Evolutionary conservation across 1,139 yeast species (phyloP).

Genomic region (Scheffersomyces titani): DNA sequence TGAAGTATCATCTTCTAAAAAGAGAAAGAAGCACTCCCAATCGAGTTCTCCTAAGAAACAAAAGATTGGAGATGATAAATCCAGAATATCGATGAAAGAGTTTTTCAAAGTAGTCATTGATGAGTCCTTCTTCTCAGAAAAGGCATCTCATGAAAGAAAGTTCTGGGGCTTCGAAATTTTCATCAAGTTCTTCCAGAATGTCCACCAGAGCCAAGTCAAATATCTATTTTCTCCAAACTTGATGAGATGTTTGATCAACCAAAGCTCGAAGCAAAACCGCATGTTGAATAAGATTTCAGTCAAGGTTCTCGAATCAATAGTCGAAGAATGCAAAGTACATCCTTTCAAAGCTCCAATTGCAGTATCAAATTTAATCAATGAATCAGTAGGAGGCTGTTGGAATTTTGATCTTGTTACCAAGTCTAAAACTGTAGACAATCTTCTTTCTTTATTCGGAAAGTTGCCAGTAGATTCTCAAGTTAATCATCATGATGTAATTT

Average conservation of each 20-base stretch:
- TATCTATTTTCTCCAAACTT: slow-evolving; percentile 68
- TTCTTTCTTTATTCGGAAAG: slow-evolving; percentile 38
- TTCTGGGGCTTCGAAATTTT: slow-evolving; percentile 84
- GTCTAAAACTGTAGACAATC: slow-evolving; percentile 62
- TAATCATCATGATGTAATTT: slow-evolving; percentile 10
- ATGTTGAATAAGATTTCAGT: slow-evolving; percentile 68
- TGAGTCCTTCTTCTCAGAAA: slow-evolving; percentile 72
- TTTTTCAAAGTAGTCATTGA: slow-evolving; percentile 85
- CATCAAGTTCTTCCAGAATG: slow-evolving; percentile 41
- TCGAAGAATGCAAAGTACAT: slow-evolving; percentile 39
- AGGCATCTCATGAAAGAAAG: slow-evolving; percentile 84
- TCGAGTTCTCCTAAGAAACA: slow-evolving; percentile 29
- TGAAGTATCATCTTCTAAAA: slow-evolving; percentile 14
- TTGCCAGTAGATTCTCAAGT: slow-evolving; percentile 15
- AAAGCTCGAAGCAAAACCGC: slow-evolving; percentile 66
- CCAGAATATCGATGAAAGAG: slow-evolving; percentile 51
- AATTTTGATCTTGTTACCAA: slow-evolving; percentile 81
- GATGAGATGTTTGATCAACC: slow-evolving; percentile 75
- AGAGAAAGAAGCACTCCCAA: slow-evolving; percentile 30
- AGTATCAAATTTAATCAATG: slow-evolving; percentile 49
- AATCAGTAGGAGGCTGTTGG: slow-evolving; percentile 58
- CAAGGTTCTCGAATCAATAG: slow-evolving; percentile 46
- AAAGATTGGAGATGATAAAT: slow-evolving; percentile 16
- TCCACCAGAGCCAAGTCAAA: slow-evolving; percentile 33
- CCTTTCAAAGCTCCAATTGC: slow-evolving; percentile 47